Conservation (phyloP, 2,329 filamentous ascomycete genomes). For the Trichoderma sp. region DNA sequence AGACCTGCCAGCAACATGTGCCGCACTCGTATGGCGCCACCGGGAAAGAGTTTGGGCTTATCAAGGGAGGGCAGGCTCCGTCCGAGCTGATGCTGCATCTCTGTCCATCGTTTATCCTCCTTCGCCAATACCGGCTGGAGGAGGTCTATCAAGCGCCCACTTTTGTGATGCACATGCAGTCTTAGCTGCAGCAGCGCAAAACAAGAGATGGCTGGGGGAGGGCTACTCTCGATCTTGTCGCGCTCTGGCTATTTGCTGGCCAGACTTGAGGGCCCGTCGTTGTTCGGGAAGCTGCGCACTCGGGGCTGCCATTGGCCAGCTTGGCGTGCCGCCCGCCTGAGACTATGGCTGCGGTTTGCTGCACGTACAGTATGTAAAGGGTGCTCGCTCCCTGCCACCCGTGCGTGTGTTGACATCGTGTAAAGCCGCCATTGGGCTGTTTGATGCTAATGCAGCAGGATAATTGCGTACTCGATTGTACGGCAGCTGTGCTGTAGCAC, state of each 20-base stretch:
- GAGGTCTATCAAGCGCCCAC: slow-evolving; percentile 13
- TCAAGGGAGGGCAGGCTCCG: slow-evolving; percentile 18
- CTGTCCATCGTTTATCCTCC: slow-evolving; percentile 7
- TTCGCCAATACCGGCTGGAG: slow-evolving; percentile 7
- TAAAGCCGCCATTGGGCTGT: slow-evolving; percentile 31
- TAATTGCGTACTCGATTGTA: slow-evolving; percentile 5
- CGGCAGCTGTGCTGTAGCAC: background rate
- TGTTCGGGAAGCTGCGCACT: background rate
- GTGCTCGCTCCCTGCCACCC: slow-evolving; percentile 8
- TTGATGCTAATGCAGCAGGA: slow-evolving; percentile 25
- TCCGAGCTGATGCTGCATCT: slow-evolving; percentile 20
- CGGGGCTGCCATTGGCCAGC: slow-evolving; percentile 12
- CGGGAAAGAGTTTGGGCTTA: slow-evolving; percentile 7
- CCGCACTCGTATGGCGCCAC: slow-evolving; percentile 18
- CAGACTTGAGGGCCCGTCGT: slow-evolving; percentile 1
- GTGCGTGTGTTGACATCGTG: slow-evolving; percentile 30
- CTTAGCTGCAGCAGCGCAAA: slow-evolving; percentile 17
- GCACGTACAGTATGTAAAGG: slow-evolving; percentile 18
- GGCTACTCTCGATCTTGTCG: slow-evolving; percentile 15
- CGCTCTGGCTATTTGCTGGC: slow-evolving; percentile 10
- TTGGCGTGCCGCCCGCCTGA: slow-evolving; percentile 14
- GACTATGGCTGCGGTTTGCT: slow-evolving; percentile 9
- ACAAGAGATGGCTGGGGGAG: slow-evolving; percentile 20
- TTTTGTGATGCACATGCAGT: slow-evolving; percentile 16
- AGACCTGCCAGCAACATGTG: background rate